Evolutionary conservation across 495 filamentous ascomycete genomes (phyloP).

Genomic region (Staphylotrichum tortipilum): DNA sequence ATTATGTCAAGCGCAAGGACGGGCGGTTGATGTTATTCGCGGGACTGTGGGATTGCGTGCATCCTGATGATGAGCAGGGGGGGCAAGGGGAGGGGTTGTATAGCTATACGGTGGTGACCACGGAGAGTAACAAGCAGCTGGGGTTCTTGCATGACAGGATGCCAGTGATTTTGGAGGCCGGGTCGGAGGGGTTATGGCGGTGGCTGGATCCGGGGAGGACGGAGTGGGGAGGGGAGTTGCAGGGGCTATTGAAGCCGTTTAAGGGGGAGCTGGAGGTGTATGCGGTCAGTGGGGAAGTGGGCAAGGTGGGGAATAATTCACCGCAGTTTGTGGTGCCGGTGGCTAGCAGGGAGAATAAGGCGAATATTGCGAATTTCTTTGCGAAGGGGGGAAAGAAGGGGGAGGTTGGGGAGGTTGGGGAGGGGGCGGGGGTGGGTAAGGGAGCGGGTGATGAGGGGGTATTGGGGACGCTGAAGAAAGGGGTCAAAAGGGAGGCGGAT

Average conservation of each 20-base stretch:
- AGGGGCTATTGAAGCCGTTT: constrained; percentile 67
- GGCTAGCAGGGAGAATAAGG: constrained; percentile 75
- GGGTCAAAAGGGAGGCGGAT: constrained; percentile 51
- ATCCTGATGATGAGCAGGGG: constrained; percentile 28
- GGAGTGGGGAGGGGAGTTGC: constrained; percentile 72
- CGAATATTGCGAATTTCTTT: constrained; percentile 91
- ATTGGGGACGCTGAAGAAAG: constrained; percentile 16
- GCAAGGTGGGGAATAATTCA: constrained; percentile 91
- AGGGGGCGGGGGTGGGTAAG: constrained; percentile 16
- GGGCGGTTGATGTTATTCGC: constrained; percentile 81
- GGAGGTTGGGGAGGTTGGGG: constrained; percentile 8
- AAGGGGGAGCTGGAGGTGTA: constrained; percentile 76
- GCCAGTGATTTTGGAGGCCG: constrained; percentile 83
- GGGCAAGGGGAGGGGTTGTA: constrained; percentile 34
- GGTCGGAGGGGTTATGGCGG: constrained; percentile 55
- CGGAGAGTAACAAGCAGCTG: constrained; percentile 67
- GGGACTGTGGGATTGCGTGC: constrained; percentile 83
- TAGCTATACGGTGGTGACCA: constrained; percentile 90
- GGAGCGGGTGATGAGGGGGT: constrained; percentile 4
- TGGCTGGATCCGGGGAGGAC: constrained; percentile 72
- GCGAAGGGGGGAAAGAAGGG: constrained; percentile 36
- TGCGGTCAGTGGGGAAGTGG: constrained; percentile 78
- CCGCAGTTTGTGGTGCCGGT: constrained; percentile 74
- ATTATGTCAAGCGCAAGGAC: constrained; percentile 74
- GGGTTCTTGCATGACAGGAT: constrained; percentile 87